phyloP scores from a whole-genome alignment of 352 stramenopile species.

The Pythium coloratum region DNA sequence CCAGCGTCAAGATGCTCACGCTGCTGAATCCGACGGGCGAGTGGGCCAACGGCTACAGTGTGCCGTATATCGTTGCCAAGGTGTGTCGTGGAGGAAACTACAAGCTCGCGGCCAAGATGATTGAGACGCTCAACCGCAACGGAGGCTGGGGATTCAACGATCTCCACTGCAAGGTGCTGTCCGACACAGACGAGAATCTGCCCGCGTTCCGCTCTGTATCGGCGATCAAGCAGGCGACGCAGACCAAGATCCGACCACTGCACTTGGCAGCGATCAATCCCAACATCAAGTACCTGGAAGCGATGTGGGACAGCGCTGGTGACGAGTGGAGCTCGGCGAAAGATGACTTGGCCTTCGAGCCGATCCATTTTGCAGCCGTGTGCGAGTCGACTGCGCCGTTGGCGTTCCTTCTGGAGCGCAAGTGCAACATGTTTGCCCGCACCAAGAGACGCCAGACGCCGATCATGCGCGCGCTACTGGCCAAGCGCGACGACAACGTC shows the following conservation, averaged over 20 bases:
- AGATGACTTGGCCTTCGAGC: slow-evolving; percentile 58
- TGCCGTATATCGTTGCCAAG: slow-evolving; percentile 37
- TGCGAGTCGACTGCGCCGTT: slow-evolving; percentile 56
- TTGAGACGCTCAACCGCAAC: slow-evolving; percentile 53
- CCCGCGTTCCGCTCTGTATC: slow-evolving; percentile 60
- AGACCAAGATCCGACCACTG: slow-evolving; percentile 64
- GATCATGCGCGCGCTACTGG: slow-evolving; percentile 53
- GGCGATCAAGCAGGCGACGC: slow-evolving; percentile 62
- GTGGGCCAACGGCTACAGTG: slow-evolving; percentile 39
- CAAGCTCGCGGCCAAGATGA: slow-evolving; percentile 43
- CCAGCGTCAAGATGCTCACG: slow-evolving; percentile 66
- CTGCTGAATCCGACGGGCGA: slow-evolving; percentile 64
- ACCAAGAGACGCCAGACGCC: slow-evolving; percentile 67
- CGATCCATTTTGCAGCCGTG: slow-evolving; percentile 66
- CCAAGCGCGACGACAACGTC: slow-evolving; percentile 52
- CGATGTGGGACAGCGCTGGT: slow-evolving; percentile 54
- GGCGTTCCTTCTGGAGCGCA: slow-evolving; percentile 58
- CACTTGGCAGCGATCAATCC: slow-evolving; percentile 79
- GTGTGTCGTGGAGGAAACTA: slow-evolving; percentile 47
- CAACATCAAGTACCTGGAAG: slow-evolving; percentile 60
- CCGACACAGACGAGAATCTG: slow-evolving; percentile 36
- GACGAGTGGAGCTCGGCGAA: slow-evolving; percentile 54
- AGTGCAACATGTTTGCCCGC: slow-evolving; percentile 51
- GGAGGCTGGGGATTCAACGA: slow-evolving; percentile 67
- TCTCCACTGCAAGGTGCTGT: slow-evolving; percentile 59